These are phyloP conservation scores for Clarireedia paspali DNA, from an alignment of 2,329 filamentous ascomycete species.

Conservation along the genomic window DNA sequence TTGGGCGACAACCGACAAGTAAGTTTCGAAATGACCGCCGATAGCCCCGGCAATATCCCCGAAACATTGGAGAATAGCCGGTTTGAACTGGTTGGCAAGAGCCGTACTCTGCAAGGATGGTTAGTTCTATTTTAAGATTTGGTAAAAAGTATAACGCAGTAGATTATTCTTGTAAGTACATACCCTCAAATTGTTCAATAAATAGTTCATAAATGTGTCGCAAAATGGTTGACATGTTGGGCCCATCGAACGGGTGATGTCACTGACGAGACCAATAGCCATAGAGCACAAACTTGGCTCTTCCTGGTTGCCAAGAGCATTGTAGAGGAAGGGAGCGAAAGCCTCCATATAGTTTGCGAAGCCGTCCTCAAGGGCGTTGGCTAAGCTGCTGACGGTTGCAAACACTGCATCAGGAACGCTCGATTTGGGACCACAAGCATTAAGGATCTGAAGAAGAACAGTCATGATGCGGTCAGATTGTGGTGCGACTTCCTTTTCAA, in stretches of 20 bases:
- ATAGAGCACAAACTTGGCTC: conserved; percentile 91
- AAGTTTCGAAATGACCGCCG: conserved; percentile 83
- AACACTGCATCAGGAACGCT: conserved; percentile 93
- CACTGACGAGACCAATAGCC: conserved; percentile 94
- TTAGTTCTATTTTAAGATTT: conserved; percentile 12
- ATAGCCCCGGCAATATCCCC: conserved; percentile 97
- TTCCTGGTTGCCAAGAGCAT: conserved; percentile 89
- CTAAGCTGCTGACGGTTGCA: conserved; percentile 82
- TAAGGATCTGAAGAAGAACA: conserved; percentile 72
- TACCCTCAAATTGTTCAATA: conserved; percentile 84
- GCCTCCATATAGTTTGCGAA: conserved; percentile 98
- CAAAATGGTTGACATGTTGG: conserved; percentile 91
- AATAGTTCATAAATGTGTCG: conserved; percentile 96
- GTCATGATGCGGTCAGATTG: conserved; percentile 94
- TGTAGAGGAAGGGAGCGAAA: conserved; percentile 88
- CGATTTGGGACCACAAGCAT: conserved; percentile 72
- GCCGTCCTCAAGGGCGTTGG: conserved; percentile 83
- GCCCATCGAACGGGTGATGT: conserved; percentile 87
- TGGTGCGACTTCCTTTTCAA: conserved; percentile 85
- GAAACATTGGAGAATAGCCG: conserved; percentile 94
- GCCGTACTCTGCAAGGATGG: conserved; percentile 55
- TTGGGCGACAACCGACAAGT: conserved; percentile 84
- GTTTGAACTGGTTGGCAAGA: conserved; percentile 95
- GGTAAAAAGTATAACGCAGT: background rate
- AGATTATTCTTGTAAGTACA: conserved; percentile 27